These are phyloP conservation scores for Microdochium trichocladiopsis DNA, from an alignment of 2,329 filamentous ascomycete genomes.

Conservation along the genomic window DNA sequence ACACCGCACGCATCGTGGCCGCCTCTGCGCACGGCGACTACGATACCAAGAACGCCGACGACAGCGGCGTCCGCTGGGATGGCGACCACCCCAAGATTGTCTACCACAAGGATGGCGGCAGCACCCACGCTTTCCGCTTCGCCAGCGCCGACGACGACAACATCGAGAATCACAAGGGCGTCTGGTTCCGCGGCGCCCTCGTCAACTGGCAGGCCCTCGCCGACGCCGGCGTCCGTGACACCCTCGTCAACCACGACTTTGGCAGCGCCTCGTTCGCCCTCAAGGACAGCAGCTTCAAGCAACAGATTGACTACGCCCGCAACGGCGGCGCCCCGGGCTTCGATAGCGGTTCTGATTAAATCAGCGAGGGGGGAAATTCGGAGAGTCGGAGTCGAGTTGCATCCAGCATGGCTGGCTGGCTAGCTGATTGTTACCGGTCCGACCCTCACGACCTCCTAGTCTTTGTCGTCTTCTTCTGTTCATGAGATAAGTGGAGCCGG, in stretches of 20 bases:
- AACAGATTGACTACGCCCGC: constrained; percentile 13
- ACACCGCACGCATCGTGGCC: constrained; percentile 13
- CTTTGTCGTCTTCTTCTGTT: too few relatives aligned
- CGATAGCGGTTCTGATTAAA: constrained; percentile 41
- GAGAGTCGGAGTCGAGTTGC: too few relatives aligned
- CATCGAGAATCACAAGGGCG: constrained; percentile 18
- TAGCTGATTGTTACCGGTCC: too few relatives aligned
- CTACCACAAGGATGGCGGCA: constrained; percentile 20
- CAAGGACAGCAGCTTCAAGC: constrained; percentile 14
- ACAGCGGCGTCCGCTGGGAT: constrained; percentile 15
- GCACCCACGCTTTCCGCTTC: constrained; percentile 20
- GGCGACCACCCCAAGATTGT: constrained; percentile 20
- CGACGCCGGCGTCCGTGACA: constrained; percentile 13
- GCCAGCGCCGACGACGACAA: constrained; percentile 16
- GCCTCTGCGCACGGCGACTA: constrained; percentile 20
- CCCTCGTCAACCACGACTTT: constrained; percentile 16
- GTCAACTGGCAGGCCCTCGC: constrained; percentile 20
- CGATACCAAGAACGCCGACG: constrained; percentile 12
- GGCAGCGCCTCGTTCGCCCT: constrained; percentile 16
- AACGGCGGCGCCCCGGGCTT: constrained; percentile 50
- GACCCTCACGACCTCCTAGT: too few relatives aligned
- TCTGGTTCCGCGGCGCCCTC: constrained; percentile 19
- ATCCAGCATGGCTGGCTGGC: too few relatives aligned
- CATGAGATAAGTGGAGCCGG: too few relatives aligned
- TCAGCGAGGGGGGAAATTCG: too few relatives aligned